These are phyloP conservation scores for Alternaria longipes DNA, from an alignment of 2,329 filamentous ascomycete genomes.

Conservation along the genomic window DNA sequence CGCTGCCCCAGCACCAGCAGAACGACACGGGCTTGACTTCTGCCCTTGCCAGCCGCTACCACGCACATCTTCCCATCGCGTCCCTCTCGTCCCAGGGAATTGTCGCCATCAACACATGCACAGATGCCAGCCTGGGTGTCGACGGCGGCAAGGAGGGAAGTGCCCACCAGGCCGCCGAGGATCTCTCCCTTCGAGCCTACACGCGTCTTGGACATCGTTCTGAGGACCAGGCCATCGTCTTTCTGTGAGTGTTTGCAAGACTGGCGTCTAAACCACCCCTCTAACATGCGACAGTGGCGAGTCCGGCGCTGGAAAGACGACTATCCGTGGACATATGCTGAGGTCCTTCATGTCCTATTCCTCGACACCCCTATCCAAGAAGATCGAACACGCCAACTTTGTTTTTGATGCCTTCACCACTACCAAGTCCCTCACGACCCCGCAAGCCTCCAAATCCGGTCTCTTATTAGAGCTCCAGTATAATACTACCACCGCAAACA, in stretches of 20 bases:
- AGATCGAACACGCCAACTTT: conserved; percentile 91
- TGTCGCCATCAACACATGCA: conserved; percentile 94
- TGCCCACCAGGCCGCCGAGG: conserved; percentile 90
- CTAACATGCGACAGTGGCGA: conserved; percentile 72
- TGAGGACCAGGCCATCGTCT: conserved; percentile 92
- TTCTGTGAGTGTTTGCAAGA: conserved; percentile 73
- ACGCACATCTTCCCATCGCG: conserved; percentile 88
- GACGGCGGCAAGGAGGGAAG: conserved; percentile 93
- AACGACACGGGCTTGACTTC: conserved; percentile 81
- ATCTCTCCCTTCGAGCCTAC: conserved; percentile 87
- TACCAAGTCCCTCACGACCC: conserved; percentile 94
- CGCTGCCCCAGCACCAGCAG: conserved; percentile 83
- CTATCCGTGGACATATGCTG: conserved; percentile 86
- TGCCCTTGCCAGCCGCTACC: conserved; percentile 87
- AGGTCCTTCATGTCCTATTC: conserved; percentile 87
- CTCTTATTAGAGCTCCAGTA: conserved; percentile 97
- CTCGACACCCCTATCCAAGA: conserved; percentile 90
- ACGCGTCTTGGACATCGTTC: conserved; percentile 84
- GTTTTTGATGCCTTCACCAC: conserved; percentile 96
- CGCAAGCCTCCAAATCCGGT: conserved; percentile 93
- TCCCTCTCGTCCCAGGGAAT: conserved; percentile 90
- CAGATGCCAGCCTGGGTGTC: conserved; percentile 83
- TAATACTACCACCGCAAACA: conserved; percentile 84
- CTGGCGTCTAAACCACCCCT: not conserved
- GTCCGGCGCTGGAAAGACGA: conserved; percentile 95